phyloP scores from a whole-genome alignment of 345 rosid species.

The Microthlaspi erraticum region DNA sequence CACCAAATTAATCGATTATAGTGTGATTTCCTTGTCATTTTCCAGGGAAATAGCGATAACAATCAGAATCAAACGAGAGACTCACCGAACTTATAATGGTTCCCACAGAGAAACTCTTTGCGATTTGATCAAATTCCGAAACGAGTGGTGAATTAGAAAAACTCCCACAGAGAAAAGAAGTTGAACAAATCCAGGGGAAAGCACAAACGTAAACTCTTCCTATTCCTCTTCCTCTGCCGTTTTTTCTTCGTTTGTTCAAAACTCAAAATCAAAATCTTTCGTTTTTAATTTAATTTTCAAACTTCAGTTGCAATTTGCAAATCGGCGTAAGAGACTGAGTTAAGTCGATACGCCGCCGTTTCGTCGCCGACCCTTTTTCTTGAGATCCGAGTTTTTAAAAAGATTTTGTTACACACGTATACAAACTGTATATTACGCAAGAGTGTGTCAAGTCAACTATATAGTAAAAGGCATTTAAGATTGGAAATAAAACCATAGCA shows the following conservation, averaged over 20 bases:
- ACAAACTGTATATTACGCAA: no score
- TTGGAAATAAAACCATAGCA: no score
- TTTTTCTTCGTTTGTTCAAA: neutral
- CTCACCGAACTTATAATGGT: neutral
- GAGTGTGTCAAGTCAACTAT: no score
- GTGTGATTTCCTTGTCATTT: neutral
- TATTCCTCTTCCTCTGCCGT: constrained; percentile 21
- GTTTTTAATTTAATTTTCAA: neutral
- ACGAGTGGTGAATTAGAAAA: neutral
- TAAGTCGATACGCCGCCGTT: constrained; percentile 33
- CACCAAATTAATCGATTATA: neutral
- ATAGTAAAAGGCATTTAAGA: no score
- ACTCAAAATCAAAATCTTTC: neutral
- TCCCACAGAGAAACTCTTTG: neutral
- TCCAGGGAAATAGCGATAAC: constrained; percentile 7
- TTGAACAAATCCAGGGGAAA: constrained; percentile 2
- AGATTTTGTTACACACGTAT: no score
- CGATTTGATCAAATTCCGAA: constrained; percentile 12
- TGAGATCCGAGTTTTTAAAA: neutral
- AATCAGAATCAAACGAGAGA: constrained; percentile 5
- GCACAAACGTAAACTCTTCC: constrained; percentile 28
- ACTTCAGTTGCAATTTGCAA: constrained; percentile 17
- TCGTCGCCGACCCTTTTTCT: constrained; percentile 26
- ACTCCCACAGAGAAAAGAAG: constrained; percentile 11
- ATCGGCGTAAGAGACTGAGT: neutral